A percentile compares a stretch with the other conserved stretches of the same genome.
phyloP scores from a whole-genome alignment of 2,329 filamentous ascomycete species.

The Penicillium fuscoglaucum region DNA sequence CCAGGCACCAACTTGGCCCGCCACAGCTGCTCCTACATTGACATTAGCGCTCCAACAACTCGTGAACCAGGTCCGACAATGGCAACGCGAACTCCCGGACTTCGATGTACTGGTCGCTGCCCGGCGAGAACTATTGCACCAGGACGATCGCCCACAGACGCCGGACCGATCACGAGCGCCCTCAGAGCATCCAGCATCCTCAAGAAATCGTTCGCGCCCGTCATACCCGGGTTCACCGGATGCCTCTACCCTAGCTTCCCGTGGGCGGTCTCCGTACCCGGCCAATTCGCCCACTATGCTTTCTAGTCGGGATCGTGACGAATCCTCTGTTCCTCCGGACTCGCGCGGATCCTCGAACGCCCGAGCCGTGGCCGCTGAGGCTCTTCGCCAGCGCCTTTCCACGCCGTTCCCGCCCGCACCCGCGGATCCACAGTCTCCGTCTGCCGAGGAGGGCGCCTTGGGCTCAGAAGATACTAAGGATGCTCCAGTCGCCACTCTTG shows the following conservation, averaged over 20 bases:
- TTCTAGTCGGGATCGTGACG: constrained; percentile 28
- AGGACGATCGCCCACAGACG: constrained; percentile 29
- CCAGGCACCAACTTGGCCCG: constrained; percentile 50
- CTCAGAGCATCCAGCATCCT: constrained; percentile 25
- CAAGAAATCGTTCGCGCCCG: constrained; percentile 21
- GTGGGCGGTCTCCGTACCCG: constrained; percentile 21
- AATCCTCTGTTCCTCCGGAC: constrained; percentile 22
- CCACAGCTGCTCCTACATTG: constrained; percentile 50
- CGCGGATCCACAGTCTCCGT: background rate
- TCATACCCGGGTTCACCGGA: constrained; percentile 24
- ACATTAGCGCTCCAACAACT: constrained; percentile 61
- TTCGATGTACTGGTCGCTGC: constrained; percentile 71
- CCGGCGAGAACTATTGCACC: constrained; percentile 48
- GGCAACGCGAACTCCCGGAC: constrained; percentile 65
- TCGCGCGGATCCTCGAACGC: constrained; percentile 30
- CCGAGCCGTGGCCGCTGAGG: constrained; percentile 30
- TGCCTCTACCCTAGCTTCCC: constrained; percentile 13
- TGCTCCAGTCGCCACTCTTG: constrained; percentile 63
- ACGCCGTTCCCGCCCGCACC: constrained; percentile 30
- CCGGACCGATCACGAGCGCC: constrained; percentile 22
- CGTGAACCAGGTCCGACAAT: constrained; percentile 62
- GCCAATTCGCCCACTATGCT: constrained; percentile 7
- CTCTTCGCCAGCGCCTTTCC: constrained; percentile 38
- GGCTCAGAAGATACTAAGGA: constrained; percentile 29
- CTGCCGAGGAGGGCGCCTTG: constrained; percentile 9